These are phyloP conservation scores for Chloranthus sessilifolius DNA, from an alignment of 164 flowering plant genomes.

Conservation along the genomic window DNA sequence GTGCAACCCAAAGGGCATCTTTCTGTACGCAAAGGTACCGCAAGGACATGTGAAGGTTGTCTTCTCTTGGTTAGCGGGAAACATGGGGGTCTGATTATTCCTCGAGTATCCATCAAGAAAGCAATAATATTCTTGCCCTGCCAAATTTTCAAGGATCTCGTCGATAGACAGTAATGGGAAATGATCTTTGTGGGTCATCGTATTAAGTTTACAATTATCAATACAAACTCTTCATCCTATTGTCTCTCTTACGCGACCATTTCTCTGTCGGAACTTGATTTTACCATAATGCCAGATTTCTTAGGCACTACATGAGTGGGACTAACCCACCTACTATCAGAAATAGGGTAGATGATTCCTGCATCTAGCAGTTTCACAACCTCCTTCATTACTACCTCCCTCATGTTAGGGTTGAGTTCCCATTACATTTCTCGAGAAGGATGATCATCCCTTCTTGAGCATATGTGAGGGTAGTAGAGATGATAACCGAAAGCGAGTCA, in stretches of 20 bases:
- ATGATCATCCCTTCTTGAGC: too few species aligned
- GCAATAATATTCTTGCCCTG: neutral
- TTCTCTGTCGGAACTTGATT: neutral
- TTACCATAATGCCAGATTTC: neutral
- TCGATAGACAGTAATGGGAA: constrained; percentile 4
- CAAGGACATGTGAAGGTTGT: too few species aligned
- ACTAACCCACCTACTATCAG: constrained; percentile 10
- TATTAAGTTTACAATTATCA: neutral
- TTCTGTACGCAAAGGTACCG: too few species aligned
- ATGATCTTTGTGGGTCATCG: constrained; percentile 1
- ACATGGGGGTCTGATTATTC: neutral
- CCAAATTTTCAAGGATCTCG: constrained; percentile 1
- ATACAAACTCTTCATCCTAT: neutral
- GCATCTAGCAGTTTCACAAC: too few species aligned
- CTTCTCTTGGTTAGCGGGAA: too few species aligned
- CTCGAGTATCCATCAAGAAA: constrained; percentile 9
- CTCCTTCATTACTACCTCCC: too few species aligned
- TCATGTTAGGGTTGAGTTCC: too few species aligned
- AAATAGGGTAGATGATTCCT: constrained; percentile 8
- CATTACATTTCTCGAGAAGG: too few species aligned
- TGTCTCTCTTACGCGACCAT: neutral
- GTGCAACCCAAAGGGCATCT: too few species aligned
- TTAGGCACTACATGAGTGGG: constrained; percentile 2
- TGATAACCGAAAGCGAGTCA: too few species aligned
- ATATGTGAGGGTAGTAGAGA: too few species aligned